Evolutionary conservation across 2,329 filamentous ascomycete genomes (phyloP), one percentile per base, ranked within the genome.

Genomic region (Aspergillus persii): DNA sequence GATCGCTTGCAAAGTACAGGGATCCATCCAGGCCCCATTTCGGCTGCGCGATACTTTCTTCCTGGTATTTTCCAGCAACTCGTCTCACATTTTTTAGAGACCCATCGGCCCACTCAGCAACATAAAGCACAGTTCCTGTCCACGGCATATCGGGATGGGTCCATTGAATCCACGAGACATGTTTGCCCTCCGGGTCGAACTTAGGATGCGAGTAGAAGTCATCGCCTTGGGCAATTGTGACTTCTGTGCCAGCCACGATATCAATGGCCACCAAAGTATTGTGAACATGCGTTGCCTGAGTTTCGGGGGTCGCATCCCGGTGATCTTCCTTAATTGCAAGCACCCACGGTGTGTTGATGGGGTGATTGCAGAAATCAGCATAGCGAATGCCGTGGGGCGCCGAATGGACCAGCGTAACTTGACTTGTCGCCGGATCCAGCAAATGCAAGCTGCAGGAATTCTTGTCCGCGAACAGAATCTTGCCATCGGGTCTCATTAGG

Each of bases 91-190:
- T 41, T 4, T 41, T 63, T 8, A 81, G 54, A 2, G 66, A 66
- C 0, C 71, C 74, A 48, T 72, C 65, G 1, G 70, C 50, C 76
- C 80, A 84, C 7, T 77, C 72, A 0, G 78, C 81, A 50, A 75
- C 64, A 63, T 76, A 77, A 1, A 85, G 66, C 56, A 79, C 75
- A 2, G 77, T 78, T 0, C 77, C 77, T 1, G 78, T 78, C 73
- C 83, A 85, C 0, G 81, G 81, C 71, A 85, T 77, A 52, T 81
- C 76, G 0, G 82, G 83, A 62, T 84, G 81, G 18, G 80, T 71
- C 83, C 83, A 86, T 59, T 85, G 79, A 11, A 82, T 72, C 83
- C 83, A 85, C n/a, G 71, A 76, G 29, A 84, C 62, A 53, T 75
- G 77, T 6, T 68, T 73, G 1, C 81, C 80, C 60, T 82, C 77